Conservation (phyloP, 352 stramenopile genomes). For the Globisporangium parvum region DNA sequence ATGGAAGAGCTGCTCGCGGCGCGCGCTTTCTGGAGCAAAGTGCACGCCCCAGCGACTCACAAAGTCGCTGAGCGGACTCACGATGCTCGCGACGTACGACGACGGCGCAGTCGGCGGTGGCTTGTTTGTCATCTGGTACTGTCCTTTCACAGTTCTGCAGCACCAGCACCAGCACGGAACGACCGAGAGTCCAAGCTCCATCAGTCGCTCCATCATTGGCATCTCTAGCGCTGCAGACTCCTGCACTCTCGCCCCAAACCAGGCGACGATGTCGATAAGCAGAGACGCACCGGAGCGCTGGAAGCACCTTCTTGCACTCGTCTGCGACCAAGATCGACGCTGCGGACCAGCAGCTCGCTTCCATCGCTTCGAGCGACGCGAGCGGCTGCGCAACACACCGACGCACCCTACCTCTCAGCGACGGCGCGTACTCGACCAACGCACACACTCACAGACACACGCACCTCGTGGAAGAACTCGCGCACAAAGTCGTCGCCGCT, state of each 20-base stretch:
- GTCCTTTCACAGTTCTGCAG: conserved; percentile 74
- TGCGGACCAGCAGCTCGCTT: conserved; percentile 58
- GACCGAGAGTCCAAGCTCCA: background rate
- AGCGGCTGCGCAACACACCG: conserved; percentile 29
- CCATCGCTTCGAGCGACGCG: conserved; percentile 28
- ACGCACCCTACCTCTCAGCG: no score
- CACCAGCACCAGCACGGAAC: conserved; percentile 3
- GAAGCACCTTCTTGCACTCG: conserved; percentile 85
- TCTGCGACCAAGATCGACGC: conserved; percentile 53
- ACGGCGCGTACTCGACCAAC: no score
- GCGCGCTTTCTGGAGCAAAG: conserved; percentile 23
- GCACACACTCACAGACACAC: no score
- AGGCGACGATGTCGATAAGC: background rate
- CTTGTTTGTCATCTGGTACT: conserved; percentile 90
- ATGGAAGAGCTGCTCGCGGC: conserved; percentile 40
- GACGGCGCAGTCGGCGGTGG: conserved; percentile 57
- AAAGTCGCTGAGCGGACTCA: conserved; percentile 65
- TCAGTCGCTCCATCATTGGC: no score
- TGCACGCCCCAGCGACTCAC: conserved; percentile 65
- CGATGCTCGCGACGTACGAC: conserved; percentile 73
- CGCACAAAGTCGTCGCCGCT: conserved; percentile 34
- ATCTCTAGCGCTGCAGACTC: no score
- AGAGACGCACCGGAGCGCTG: conserved; percentile 58
- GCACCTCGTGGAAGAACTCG: conserved; percentile 47
- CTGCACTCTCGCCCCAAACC: background rate